Evolutionary conservation across 495 filamentous ascomycete genomes (phyloP).

Genomic region (Xylaria nigripes): DNA sequence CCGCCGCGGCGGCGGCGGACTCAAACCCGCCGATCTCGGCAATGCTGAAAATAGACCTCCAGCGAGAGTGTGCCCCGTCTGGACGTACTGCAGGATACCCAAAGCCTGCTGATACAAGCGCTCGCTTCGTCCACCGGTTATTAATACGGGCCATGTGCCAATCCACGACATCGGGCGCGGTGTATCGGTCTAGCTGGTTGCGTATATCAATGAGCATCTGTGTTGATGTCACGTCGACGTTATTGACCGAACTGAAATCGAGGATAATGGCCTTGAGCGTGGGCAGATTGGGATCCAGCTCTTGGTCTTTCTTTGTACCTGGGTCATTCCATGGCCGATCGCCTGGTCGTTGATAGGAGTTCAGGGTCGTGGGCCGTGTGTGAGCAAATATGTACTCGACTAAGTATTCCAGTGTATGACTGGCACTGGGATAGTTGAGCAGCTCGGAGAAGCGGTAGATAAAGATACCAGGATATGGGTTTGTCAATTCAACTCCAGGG

Average conservation of each 20-base stretch:
- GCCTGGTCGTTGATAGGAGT: conserved; percentile 54
- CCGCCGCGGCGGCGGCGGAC: conserved; percentile 52
- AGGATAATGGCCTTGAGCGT: conserved; percentile 88
- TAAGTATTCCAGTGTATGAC: conserved; percentile 81
- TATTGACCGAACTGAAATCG: conserved; percentile 93
- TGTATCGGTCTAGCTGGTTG: conserved; percentile 90
- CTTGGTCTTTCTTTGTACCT: conserved; percentile 48
- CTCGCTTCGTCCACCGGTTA: conserved; percentile 97
- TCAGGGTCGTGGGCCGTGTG: conserved; percentile 69
- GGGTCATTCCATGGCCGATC: conserved; percentile 97
- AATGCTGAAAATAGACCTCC: conserved; percentile 95
- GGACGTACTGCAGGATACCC: conserved; percentile 64
- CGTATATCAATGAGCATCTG: conserved; percentile 96
- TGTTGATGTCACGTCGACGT: conserved; percentile 88
- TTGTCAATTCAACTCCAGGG: conserved; percentile 67
- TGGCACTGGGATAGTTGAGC: conserved; percentile 93
- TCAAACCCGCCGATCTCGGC: conserved; percentile 72
- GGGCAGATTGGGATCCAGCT: conserved; percentile 40
- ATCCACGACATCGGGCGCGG: conserved; percentile 74
- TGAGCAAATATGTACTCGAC: conserved; percentile 61
- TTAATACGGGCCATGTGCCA: conserved; percentile 95
- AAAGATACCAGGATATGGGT: conserved; percentile 88
- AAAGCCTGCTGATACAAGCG: conserved; percentile 85
- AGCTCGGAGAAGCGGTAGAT: conserved; percentile 97
- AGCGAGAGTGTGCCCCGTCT: conserved; percentile 51